Percentiles rank a stretch among this genome's conserved stretches.
phyloP scores from a whole-genome alignment of 352 stramenopile genomes.

The Globisporangium echinulatum region DNA sequence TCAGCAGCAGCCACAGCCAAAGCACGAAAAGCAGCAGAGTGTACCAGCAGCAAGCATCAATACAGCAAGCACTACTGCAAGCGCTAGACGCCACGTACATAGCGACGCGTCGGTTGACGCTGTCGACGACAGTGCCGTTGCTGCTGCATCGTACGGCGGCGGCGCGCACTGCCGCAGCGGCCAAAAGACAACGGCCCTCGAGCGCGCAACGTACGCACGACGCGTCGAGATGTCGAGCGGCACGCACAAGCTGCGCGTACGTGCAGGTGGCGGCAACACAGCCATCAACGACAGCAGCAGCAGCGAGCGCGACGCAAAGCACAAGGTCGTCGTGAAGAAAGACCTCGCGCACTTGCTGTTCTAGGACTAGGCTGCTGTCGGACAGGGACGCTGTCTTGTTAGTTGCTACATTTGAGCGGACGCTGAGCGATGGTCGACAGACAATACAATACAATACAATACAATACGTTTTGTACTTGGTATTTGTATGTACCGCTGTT shows the following conservation, averaged over 20 bases:
- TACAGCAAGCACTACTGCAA: background rate
- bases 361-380: slow-evolving; percentile 7
- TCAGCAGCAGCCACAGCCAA: background rate
- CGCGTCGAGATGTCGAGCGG: slow-evolving; percentile 46
- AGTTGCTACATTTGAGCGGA: too few species aligned
- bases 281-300: slow-evolving; percentile 16
- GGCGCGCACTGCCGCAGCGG: slow-evolving; percentile 29
- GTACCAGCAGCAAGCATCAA: background rate
- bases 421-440: too few species aligned
- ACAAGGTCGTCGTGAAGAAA: slow-evolving; percentile 58
- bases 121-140: slow-evolving; percentile 15
- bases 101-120: background rate
- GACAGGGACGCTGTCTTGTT: too few species aligned
- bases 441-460: too few species aligned
- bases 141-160: slow-evolving; percentile 34
- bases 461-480: background rate
- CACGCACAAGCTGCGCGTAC: slow-evolving; percentile 47
- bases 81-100: background rate
- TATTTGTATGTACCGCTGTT: background rate
- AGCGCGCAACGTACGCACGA: slow-evolving; percentile 30
- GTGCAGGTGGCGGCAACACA: slow-evolving; percentile 21
- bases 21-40: background rate
- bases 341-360: slow-evolving; percentile 62
- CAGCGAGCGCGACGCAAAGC: slow-evolving; percentile 27
- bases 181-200: slow-evolving; percentile 24